phyloP scores from a whole-genome alignment of 1,284 basidiomycete genomes.

The Apiotrichum domesticum region DNA sequence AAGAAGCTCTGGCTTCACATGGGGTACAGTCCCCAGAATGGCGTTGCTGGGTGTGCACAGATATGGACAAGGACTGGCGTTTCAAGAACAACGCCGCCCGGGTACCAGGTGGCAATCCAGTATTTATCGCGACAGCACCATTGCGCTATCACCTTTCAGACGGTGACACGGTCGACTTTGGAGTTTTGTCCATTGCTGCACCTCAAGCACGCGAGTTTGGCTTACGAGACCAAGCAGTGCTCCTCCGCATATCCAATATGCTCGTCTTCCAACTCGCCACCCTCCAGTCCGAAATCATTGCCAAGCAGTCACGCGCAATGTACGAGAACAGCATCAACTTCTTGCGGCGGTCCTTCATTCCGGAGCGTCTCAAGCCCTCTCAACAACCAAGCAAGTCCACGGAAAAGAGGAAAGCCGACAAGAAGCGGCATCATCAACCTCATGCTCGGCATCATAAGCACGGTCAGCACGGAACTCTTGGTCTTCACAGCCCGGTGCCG shows the following conservation, averaged over 20 bases:
- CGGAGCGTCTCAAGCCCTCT: conserved; percentile 9
- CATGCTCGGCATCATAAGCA: not conserved
- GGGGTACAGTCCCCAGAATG: conserved; percentile 9
- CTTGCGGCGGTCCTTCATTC: conserved; percentile 30
- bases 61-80: conserved; percentile 36
- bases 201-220: conserved; percentile 26
- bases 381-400: not conserved
- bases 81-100: conserved; percentile 25
- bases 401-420: not conserved
- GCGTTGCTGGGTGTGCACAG: conserved; percentile 25
- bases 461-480: too few species aligned
- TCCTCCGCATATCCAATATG: conserved; percentile 40
- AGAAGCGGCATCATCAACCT: conserved; percentile 2
- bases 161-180: conserved; percentile 31
- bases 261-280: conserved; percentile 42
- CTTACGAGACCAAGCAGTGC: conserved; percentile 26
- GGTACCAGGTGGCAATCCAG: not conserved
- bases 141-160: conserved; percentile 24
- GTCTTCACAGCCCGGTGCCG: too few species aligned
- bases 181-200: conserved; percentile 30
- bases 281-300: conserved; percentile 31
- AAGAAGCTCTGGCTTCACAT: conserved; percentile 15
- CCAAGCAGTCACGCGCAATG: conserved; percentile 29
- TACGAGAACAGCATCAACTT: conserved; percentile 39
- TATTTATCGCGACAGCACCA: conserved; percentile 35